A percentile compares a stretch with the other conserved stretches of the same genome.
phyloP scores from a whole-genome alignment of 305 asterid species.

The Fraxinus xanthoxyloides region DNA sequence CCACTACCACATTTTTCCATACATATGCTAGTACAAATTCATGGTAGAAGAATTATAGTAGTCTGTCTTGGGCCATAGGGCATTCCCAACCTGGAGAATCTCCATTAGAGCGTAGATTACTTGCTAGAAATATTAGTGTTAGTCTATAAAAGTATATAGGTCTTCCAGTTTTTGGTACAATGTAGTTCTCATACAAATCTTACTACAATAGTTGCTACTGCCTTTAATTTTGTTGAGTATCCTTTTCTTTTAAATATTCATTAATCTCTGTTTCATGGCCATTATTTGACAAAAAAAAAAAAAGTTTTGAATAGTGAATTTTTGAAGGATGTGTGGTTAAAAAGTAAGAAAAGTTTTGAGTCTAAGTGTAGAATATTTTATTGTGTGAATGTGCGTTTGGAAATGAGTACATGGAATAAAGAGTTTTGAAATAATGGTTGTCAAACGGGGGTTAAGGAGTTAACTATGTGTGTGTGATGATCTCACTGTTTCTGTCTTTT shows the following conservation, averaged over 20 bases:
- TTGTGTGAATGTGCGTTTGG: not conserved
- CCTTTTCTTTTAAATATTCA: not conserved
- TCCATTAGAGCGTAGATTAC: not conserved
- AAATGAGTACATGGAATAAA: not conserved
- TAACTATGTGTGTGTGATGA: not conserved
- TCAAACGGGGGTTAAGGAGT: not conserved
- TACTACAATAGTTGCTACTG: not conserved
- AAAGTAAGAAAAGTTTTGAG: not conserved
- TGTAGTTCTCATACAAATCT: not conserved
- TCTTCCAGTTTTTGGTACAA: not conserved
- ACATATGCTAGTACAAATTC: not conserved
- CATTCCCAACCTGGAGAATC: not conserved
- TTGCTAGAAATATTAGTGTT: not conserved
- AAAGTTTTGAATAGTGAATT: not conserved
- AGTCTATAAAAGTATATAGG: not conserved
- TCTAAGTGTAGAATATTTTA: not conserved
- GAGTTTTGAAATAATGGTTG: not conserved
- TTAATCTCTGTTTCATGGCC: not conserved
- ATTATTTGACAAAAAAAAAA: not conserved
- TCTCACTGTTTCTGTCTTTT: not conserved
- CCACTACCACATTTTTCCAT: not conserved
- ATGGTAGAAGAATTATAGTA: not conserved
- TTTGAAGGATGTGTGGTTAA: not conserved
- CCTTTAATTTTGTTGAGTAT: not conserved
- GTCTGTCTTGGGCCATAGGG: not conserved